Percentiles rank a stretch among this genome's conserved stretches.
Evolutionary conservation across 2,329 filamentous ascomycete genomes (phyloP).

Genomic region (Hymenoscyphus albidus): DNA sequence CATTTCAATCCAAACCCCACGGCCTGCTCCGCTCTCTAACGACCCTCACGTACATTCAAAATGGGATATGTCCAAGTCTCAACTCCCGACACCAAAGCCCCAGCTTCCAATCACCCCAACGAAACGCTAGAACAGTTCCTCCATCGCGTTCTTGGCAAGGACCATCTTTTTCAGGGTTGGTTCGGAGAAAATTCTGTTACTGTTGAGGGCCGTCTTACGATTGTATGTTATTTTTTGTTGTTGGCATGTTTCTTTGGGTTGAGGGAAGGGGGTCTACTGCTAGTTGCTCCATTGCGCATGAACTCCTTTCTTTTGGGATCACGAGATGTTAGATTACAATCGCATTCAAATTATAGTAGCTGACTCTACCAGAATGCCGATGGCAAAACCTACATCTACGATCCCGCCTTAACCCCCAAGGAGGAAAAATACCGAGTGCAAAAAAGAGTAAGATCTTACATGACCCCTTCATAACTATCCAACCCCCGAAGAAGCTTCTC

Average conservation of each 20-base stretch:
- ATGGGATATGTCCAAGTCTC: neutral
- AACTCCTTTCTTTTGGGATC: neutral
- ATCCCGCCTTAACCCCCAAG: neutral
- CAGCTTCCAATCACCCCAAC: neutral
- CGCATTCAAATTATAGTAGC: neutral
- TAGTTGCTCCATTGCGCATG: too few species aligned
- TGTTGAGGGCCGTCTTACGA: neutral
- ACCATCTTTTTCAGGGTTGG: neutral
- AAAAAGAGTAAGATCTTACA: neutral
- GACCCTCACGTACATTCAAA: neutral
- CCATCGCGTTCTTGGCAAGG: neutral
- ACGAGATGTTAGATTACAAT: neutral
- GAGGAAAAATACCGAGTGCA: neutral
- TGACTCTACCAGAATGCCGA: neutral
- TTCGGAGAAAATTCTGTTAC: neutral
- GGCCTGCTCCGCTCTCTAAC: neutral
- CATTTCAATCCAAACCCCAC: neutral
- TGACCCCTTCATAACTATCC: neutral
- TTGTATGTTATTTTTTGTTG: neutral
- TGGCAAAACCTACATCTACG: neutral
- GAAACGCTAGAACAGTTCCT: neutral
- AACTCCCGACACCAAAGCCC: neutral
- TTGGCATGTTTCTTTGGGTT: neutral
- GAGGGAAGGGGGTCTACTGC: too few species aligned
- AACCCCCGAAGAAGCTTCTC: neutral